Base-by-base conservation (phyloP, 1,284 basidiomycete genomes). In the Papiliotrema laurentii region DNA sequence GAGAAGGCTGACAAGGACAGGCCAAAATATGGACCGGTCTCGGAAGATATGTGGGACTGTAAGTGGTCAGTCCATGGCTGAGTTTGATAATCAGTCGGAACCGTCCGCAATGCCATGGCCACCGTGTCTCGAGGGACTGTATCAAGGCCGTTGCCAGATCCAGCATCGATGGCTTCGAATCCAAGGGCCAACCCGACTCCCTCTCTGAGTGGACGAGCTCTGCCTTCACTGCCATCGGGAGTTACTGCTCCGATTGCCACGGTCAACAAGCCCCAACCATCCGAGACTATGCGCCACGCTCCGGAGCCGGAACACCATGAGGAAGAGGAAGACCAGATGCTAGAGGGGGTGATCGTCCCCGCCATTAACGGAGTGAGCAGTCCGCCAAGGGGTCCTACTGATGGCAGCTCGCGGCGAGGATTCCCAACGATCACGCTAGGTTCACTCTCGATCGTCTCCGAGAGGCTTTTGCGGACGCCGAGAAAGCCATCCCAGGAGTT, bases 11-110 rank as follows among this genome's bases (percentile, higher is more conserved):
- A 26, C 10, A 26, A 28, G n/a, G 28, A 26, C 28, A 61, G 61
- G 39, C 59, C 61, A 26, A 49, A 49, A 16, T 61, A 54, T 33
- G 59, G 63, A 36, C 67, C 89, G 80, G 87, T 89, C 53, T 78
- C 80, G 6, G 89, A 93, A 53, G 90, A 92, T 58, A 76, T 94
- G 24, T 97, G 92, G 92, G 92, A 96, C 71, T 97, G 96, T 77
- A 87, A 62, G 68, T 66, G 10, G n/a, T n/a, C 7, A 30, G 22
- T 34, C 14, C 22, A 18, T 13, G 40, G 11, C 3, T 14, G 3
- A 3, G 40, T 41, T 43, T 13, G 45, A 25, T n/a, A 35, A 14
- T 2, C 52, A 74, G 72, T 73, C 54, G 72, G 71, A 2, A 74
- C 72, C 0, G 64, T 72, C 16, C 59, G 69, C 16, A 68, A 64